A percentile compares a stretch with the other conserved stretches of the same genome.
phyloP scores from a whole-genome alignment of 2,329 filamentous ascomycete genomes.

The Arthrobotrys sinensis region DNA sequence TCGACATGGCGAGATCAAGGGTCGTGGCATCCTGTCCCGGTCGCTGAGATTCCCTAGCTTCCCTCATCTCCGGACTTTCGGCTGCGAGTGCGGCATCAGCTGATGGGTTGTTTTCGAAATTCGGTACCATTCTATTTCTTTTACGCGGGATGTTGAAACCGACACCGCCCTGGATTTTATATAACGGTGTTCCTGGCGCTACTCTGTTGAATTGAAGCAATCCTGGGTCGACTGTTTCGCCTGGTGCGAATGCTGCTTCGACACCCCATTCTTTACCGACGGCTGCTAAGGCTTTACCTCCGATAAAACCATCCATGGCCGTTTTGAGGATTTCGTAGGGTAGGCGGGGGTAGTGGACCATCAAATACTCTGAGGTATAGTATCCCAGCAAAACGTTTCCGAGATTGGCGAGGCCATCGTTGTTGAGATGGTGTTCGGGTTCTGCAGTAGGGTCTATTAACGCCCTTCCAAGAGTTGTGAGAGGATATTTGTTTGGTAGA shows the following conservation, averaged over 20 bases:
- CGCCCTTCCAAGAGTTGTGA: conserved; percentile 87
- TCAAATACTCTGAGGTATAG: conserved; percentile 88
- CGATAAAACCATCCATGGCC: conserved; percentile 86
- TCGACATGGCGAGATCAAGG: conserved; percentile 73
- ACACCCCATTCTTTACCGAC: conserved; percentile 92
- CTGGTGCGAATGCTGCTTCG: conserved; percentile 86
- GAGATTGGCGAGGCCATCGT: conserved; percentile 83
- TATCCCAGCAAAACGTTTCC: conserved; percentile 88
- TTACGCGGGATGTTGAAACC: conserved; percentile 37
- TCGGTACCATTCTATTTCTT: conserved; percentile 32
- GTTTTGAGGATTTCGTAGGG: conserved; percentile 90
- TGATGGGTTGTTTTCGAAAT: conserved; percentile 53
- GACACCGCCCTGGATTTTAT: conserved; percentile 33
- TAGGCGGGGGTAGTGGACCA: conserved; percentile 90
- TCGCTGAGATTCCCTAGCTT: conserved; percentile 69
- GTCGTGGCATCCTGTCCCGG: conserved; percentile 63
- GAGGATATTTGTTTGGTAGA: conserved; percentile 83
- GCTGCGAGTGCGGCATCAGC: conserved; percentile 1
- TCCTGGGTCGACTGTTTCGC: conserved; percentile 91
- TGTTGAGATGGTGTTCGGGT: conserved; percentile 85
- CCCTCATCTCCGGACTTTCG: conserved; percentile 40
- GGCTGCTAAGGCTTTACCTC: conserved; percentile 79
- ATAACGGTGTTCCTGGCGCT: conserved; percentile 56
- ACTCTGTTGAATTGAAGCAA: conserved; percentile 80
- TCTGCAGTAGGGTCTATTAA: conserved; percentile 91